Evolutionary conservation across 148 eudicot genomes (phyloP), one percentile per base, ranked within the genome.

Genomic region (Polygonum aviculare): DNA sequence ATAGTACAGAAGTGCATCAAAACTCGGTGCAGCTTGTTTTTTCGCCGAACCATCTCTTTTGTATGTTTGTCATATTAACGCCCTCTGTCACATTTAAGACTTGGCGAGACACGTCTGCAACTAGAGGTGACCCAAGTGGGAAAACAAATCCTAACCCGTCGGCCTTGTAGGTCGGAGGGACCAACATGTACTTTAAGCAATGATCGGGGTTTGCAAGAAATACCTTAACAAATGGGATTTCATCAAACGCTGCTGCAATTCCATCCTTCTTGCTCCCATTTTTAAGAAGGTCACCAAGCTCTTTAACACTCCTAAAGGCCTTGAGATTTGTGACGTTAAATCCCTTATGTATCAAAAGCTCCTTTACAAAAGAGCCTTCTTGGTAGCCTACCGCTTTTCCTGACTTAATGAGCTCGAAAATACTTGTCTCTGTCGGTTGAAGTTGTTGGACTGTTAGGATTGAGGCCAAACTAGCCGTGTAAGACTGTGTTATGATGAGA

Each of bases 381-480:
- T 79, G 81, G 76, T 80, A 77, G 31, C 79, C 86, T 44, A 83
- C 81, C 35, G 21, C 52, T 14, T 72, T 55, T 12, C 50, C 36
- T 35, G 60, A 63, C 47, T 22, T 77, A 14, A 80, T 78, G 38
- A 83, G 77, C 47, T 79, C 74, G 31, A 74, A 50, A 41, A 78
- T 67, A 35, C 74, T 69, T 2, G 76, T 50, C 22, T 77, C 76
- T 9, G 75, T 59, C 19, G 86, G 81, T 41, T 79, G 52, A 12
- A 83, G 81, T 31, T 83, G 78, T 39, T 83, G 77, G 48, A 83
- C 83, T 4, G 83, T 83, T 19, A 83, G 67, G 79, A 83, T 78
- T 3, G 83, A 83, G 26, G 83, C 78, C 31, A 83, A 77, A 65
- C 81, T 83, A 6, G 83, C 83, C 5, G 81, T 83, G 57, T 83